A percentile compares a stretch with the other conserved stretches of the same genome.
These are phyloP conservation scores for Lasiodiplodia citricola DNA, from an alignment of 2,329 filamentous ascomycete species.

Conservation along the genomic window DNA sequence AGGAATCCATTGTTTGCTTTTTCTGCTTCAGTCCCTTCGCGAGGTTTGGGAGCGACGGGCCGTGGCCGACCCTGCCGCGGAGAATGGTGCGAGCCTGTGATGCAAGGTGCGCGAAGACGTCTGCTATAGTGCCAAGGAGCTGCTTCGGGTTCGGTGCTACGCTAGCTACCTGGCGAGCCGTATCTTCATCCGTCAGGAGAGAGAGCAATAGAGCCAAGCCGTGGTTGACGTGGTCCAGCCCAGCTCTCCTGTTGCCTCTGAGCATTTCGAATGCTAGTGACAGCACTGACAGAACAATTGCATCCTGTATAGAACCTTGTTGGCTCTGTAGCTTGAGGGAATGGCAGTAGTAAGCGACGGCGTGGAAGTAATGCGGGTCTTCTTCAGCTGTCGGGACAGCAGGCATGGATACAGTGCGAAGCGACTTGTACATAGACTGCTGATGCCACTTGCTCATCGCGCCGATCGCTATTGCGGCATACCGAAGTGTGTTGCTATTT, in stretches of 20 bases:
- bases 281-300: background rate
- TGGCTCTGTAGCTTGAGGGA: background rate
- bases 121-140: background rate
- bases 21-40: background rate
- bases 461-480: background rate
- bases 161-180: background rate
- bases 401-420: background rate
- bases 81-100: background rate
- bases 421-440: background rate
- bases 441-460: constrained; percentile 5
- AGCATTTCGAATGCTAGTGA: constrained; percentile 2
- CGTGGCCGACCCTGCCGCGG: background rate
- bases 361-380: constrained; percentile 10
- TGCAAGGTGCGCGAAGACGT: background rate
- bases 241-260: constrained; percentile 4
- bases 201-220: constrained; percentile 1
- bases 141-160: constrained; percentile 1
- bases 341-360: constrained; percentile 3
- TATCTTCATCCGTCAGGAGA: background rate
- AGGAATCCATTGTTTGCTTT: background rate
- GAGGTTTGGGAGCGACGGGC: background rate
- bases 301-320: background rate
- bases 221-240: constrained; percentile 10
- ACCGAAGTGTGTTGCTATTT: background rate
- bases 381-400: background rate